Base-by-base conservation (phyloP, 2,329 filamentous ascomycete genomes). In the Colletotrichum shisoi region DNA sequence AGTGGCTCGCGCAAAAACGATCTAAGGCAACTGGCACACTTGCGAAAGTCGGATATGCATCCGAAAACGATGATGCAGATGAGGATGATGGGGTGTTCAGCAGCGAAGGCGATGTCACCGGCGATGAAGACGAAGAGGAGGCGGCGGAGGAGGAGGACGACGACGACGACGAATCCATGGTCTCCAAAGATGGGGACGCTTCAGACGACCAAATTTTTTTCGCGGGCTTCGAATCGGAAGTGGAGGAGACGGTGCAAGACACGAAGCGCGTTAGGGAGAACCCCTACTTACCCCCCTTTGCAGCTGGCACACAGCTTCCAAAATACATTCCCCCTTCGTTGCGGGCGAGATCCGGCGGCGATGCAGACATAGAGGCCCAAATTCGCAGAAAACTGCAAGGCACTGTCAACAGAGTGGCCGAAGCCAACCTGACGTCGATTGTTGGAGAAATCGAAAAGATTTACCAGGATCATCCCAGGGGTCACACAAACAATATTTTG, bases 301-400 rank as follows among this genome's bases (percentile, higher is more conserved):
- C 78, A 1, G 80, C 80, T 21, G 73, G 59, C 17, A 51, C 75
- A 17, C 76, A 80, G 46, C 75, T 81, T 19, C 81, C 83, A 6
- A 97, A 96, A 85, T 99, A 99, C 73, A 85, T 97, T 3, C 94
- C 95, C 1, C 95, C 94, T 3, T 96, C 94, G 1, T 80, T 95
- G 60, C 87, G 93, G 53, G 89, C 85, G 71, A 80, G 84, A 40
- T 79, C 85, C 3, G 83, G 85, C 1, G 86, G 87, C 0, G 89
- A 91, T 70, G 84, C 85, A 1, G 91, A 96, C 75, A 81, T 85
- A 48, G 81, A 91, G 54, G 82, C 83, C 13, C 88, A 91, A 45
- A 81, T 99, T 57, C 88, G 89, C 66, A 88, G 92, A 69, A 92
- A 96, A 74, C 84, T 92, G 0, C 93, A 98, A 76, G 94, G 95